Base-by-base conservation (phyloP, 2,329 filamentous ascomycete genomes). In the Cadophora sp. region DNA sequence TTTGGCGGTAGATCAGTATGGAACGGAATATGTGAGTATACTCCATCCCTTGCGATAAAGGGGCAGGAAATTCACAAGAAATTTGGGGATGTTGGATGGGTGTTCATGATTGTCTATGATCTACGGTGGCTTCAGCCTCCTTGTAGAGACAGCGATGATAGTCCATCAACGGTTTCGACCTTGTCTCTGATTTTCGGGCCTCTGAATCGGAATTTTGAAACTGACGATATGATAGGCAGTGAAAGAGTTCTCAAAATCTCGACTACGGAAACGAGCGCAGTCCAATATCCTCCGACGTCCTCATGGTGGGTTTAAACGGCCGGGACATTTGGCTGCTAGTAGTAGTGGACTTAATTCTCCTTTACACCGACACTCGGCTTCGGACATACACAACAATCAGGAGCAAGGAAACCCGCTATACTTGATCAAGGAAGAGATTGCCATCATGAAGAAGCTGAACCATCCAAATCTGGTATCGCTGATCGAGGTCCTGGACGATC, bases 401-500 rank as follows among this genome's bases (percentile, higher is more conserved):
- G 90, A 91, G 76, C 90, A 90, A 72, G 82, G 83, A 30, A 87
- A 89, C 74, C 88, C 95, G 0, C 83, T 98, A 14, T 92, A 92
- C 75, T 83, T 98, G 67, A 98, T 99, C 78, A 91, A 94, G 68
- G 92, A 97, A 78, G 96, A 99, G 79, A 96, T 98, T 74, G 96
- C 96, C 66, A 96, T 98, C 77, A 98, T 99, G 94, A 99, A 98
- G 83, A 98, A 98, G 81, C 85, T 98, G 56, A 90, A 97, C 76
- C 96, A 99, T 76, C 91, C 89, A 33, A 99, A 98, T 76, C 83
- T 99, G n/a, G 95, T 98, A 16, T 89, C 91, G 55, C 82, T 99
- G 60, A 93, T 97, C 71, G 96, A 99, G 80, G 96, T 99, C 3
- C 83, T 99, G 61, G 96, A 98, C 77, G 96, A 98, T 76, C 95